phyloP scores from a whole-genome alignment of 306 rosid species.

The Cyamopsis tetragonoloba region DNA sequence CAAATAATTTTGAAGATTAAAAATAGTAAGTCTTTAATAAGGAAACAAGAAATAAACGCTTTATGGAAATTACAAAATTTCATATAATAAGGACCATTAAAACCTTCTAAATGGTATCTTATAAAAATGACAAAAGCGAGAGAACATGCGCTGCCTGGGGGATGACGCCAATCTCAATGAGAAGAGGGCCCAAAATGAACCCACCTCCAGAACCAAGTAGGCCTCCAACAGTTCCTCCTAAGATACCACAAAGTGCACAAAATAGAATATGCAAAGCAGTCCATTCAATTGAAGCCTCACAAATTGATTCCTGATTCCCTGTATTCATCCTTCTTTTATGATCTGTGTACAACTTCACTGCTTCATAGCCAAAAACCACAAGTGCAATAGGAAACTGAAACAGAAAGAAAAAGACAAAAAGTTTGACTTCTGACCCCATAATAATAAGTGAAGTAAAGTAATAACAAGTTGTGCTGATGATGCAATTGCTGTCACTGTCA shows the following conservation, averaged over 20 bases:
- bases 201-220: constrained; percentile 93
- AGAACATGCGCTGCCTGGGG: constrained; percentile 57
- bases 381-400: constrained; percentile 75
- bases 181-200: constrained; percentile 84
- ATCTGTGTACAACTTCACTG: constrained; percentile 62
- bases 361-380: constrained; percentile 67
- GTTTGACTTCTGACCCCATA: constrained; percentile 10
- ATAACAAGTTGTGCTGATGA: constrained; percentile 8
- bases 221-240: constrained; percentile 92
- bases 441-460: not conserved
- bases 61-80: too few species aligned
- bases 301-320: constrained; percentile 56
- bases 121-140: too few species aligned
- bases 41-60: too few species aligned
- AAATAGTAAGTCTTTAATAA: too few species aligned
- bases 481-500: not conserved
- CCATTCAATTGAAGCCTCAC: constrained; percentile 94
- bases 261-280: constrained; percentile 50
- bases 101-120: too few species aligned
- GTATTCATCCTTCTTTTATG: constrained; percentile 52
- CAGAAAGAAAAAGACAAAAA: not conserved
- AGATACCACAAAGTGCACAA: constrained; percentile 77
- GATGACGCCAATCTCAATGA: constrained; percentile 85
- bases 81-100: too few species aligned
- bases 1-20: too few species aligned